Conservation (phyloP, 192 early-diverging fungal genomes). For the Pilaira anomala region DNA sequence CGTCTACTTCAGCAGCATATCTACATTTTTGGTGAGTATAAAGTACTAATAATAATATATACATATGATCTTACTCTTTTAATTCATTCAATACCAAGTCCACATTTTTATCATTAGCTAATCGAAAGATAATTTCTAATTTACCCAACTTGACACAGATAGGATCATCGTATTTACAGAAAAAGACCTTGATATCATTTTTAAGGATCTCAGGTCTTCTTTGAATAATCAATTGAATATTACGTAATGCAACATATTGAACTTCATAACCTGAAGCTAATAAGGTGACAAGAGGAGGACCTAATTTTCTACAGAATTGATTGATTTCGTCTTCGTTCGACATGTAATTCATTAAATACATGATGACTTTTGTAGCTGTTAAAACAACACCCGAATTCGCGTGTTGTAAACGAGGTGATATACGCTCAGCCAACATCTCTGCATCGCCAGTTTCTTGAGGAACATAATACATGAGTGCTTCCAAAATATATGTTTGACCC, state of each 20-base stretch:
- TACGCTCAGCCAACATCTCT: constrained; percentile 87
- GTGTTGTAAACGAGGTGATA: constrained; percentile 87
- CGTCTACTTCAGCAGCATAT: constrained; percentile 94
- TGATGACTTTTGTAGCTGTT: constrained; percentile 22
- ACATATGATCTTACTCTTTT: constrained; percentile 58
- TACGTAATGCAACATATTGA: constrained; percentile 95
- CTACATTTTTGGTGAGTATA: constrained; percentile 25
- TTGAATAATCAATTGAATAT: constrained; percentile 94
- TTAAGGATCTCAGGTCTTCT: constrained; percentile 83
- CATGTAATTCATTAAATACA: constrained; percentile 4
- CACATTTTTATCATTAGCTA: constrained; percentile 80
- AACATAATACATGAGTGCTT: constrained; percentile 86
- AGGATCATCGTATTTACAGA: constrained; percentile 99
- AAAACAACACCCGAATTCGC: constrained; percentile 76
- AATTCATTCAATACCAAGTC: constrained; percentile 89
- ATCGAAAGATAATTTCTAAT: constrained; percentile 90
- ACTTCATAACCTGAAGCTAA: constrained; percentile 88
- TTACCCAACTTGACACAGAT: constrained; percentile 98
- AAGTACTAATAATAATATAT: background rate
- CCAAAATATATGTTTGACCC: constrained; percentile 93
- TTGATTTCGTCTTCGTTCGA: constrained; percentile 46
- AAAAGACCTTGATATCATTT: constrained; percentile 97
- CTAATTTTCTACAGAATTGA: constrained; percentile 77
- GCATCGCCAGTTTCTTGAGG: constrained; percentile 87
- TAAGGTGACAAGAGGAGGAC: constrained; percentile 91